Conservation (phyloP, 2,329 filamentous ascomycete species). For the Cryphonectria japonica region DNA sequence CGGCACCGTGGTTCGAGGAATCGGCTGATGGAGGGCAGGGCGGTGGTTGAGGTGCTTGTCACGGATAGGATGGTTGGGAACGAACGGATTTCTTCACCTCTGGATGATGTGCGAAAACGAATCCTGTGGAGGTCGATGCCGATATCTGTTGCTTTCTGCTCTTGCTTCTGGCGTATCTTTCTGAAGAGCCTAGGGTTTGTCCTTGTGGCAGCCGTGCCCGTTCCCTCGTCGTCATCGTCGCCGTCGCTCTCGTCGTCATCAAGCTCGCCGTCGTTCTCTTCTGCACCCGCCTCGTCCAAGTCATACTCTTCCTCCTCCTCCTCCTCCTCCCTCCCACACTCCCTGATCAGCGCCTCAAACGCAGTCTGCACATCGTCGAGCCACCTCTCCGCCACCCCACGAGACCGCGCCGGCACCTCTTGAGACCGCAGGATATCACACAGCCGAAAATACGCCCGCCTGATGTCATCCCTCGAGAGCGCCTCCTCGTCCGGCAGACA, state of each 20-base stretch:
- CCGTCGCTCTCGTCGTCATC: slow-evolving; percentile 48
- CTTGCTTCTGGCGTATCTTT: slow-evolving; percentile 19
- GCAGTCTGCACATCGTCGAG: slow-evolving; percentile 47
- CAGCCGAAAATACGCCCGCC: slow-evolving; percentile 49
- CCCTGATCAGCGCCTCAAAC: slow-evolving; percentile 53
- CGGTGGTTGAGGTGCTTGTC: slow-evolving; percentile 9
- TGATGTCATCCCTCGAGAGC: slow-evolving; percentile 36
- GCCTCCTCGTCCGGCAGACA: slow-evolving; percentile 45
- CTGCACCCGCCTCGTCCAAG: slow-evolving; percentile 51
- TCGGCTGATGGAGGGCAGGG: slow-evolving; percentile 17
- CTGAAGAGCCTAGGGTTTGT: background rate
- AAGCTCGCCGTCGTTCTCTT: slow-evolving; percentile 47
- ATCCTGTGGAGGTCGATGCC: slow-evolving; percentile 40
- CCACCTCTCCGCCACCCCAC: slow-evolving; percentile 45
- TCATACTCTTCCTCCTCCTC: slow-evolving; percentile 41
- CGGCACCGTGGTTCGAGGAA: slow-evolving; percentile 3
- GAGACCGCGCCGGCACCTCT: slow-evolving; percentile 44
- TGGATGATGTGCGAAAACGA: background rate
- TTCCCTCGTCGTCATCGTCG: slow-evolving; percentile 38
- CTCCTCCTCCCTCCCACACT: slow-evolving; percentile 40
- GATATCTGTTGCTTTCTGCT: slow-evolving; percentile 32
- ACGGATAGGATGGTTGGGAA: slow-evolving; percentile 3
- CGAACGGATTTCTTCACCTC: no score
- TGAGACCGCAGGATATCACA: slow-evolving; percentile 50
- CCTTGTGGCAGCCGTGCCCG: background rate